Evolutionary conservation across 2,329 filamentous ascomycete genomes (phyloP).

Genomic region (Stagonosporopsis vannaccii): DNA sequence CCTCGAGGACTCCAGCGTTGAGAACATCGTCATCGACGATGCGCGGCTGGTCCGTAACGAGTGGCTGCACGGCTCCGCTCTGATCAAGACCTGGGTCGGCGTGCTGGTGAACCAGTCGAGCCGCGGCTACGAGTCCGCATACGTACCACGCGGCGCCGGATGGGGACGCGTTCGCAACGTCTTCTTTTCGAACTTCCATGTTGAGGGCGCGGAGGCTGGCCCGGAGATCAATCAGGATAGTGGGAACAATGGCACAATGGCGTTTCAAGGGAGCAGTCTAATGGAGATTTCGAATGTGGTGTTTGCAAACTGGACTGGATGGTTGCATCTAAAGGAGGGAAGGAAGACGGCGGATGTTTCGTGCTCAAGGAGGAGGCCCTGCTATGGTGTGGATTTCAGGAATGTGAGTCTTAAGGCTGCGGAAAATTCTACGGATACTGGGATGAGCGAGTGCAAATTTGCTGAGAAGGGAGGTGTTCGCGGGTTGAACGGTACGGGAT

Average conservation of each 20-base stretch:
- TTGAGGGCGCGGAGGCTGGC: conserved; percentile 9
- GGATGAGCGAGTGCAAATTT: not conserved
- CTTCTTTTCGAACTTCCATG: conserved; percentile 2
- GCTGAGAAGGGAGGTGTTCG: not conserved
- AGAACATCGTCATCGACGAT: conserved; percentile 6
- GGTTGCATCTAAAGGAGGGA: conserved; percentile 2
- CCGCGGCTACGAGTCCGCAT: conserved; percentile 5
- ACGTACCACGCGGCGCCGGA: conserved; percentile 4
- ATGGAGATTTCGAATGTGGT: conserved; percentile 4
- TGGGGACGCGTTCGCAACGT: conserved; percentile 5
- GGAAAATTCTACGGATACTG: not conserved
- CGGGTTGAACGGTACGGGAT: not conserved
- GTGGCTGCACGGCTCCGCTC: conserved; percentile 7
- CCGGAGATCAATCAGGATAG: conserved; percentile 11
- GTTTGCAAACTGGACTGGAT: conserved; percentile 5
- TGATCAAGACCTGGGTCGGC: conserved; percentile 7
- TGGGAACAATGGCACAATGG: conserved; percentile 4
- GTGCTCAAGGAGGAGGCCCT: conserved; percentile 3
- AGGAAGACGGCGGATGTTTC: not conserved
- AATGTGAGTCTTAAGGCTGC: conserved; percentile 1
- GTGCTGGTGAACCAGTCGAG: conserved; percentile 8
- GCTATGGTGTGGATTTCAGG: conserved; percentile 1
- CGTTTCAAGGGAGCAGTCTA: conserved; percentile 3
- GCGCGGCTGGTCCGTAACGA: conserved; percentile 2
- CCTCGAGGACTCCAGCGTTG: conserved; percentile 6